Evolutionary conservation across 805 yeast species (phyloP).

Genomic region (Kodamaea lidongshanica): DNA sequence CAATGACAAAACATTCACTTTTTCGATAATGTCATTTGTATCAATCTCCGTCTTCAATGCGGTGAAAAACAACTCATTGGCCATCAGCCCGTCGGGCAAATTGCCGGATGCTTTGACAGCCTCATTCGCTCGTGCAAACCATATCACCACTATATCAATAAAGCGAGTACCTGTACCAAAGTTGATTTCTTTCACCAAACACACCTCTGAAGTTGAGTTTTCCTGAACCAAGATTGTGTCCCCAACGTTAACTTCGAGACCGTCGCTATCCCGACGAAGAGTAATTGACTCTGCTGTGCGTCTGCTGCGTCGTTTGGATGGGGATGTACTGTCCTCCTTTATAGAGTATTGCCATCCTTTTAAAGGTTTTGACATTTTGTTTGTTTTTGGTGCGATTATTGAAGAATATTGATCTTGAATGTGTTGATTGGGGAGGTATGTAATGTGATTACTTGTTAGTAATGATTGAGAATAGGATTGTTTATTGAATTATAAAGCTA

Average conservation of each 20-base stretch:
- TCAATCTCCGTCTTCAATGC: constrained; percentile 42
- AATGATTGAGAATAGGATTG: too few species aligned
- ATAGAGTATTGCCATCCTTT: too few species aligned
- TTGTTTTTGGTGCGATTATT: too few species aligned
- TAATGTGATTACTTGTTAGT: too few species aligned
- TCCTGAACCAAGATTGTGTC: constrained; percentile 42
- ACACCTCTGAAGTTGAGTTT: constrained; percentile 32
- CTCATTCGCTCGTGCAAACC: constrained; percentile 42
- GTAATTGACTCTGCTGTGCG: constrained; percentile 6
- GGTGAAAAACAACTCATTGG: constrained; percentile 51
- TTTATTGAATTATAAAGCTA: too few species aligned
- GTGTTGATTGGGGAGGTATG: too few species aligned
- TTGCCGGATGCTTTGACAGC: too few species aligned
- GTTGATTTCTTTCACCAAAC: constrained; percentile 45
- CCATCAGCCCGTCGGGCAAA: constrained; percentile 14
- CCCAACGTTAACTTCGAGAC: constrained; percentile 46
- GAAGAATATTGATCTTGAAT: too few species aligned
- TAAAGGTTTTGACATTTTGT: too few species aligned
- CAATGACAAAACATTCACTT: constrained; percentile 40
- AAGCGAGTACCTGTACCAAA: constrained; percentile 42
- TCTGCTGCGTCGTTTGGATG: constrained; percentile 14
- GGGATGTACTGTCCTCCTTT: too few species aligned
- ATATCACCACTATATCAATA: constrained; percentile 43
- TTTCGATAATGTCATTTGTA: constrained; percentile 37
- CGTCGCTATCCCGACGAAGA: constrained; percentile 30